Base-by-base conservation (phyloP, 1,139 yeast genomes). In the Meyerozyma smithsonii region DNA sequence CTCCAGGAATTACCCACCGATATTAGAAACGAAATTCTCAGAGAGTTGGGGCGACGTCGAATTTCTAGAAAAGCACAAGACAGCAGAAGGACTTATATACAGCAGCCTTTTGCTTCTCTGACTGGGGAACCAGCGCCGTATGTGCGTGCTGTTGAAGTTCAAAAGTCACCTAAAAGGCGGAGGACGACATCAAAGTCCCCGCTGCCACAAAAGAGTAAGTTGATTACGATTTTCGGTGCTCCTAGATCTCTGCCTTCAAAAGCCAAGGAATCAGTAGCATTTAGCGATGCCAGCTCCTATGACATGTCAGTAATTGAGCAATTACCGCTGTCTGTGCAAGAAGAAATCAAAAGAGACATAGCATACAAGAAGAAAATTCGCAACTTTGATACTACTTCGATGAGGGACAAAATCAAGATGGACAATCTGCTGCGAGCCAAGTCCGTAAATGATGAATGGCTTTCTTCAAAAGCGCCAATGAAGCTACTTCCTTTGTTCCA, bases 1-100 rank as follows among this genome's bases (percentile, higher is more conserved):
- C 77, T 79, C 48, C 59, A 72, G 8, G 65, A 64, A n/a, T 53
- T 81, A 5, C 87, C 87, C 0, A 40, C 43, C n/a, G 76, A 72
- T 5, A 71, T 81, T 1, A 73, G 72, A 45, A 45, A 55, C 3
- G 87, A 81, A 44, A 49, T 80, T 5, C 62, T 61, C 42, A 50
- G 51, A 2, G 84, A 80, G 45, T 48, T 78, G 30, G 46, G 59
- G 4, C 50, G 70, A 17, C 54, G n/a, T n/a, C n/a, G n/a, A n/a
- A n/a, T n/a, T n/a, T n/a, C n/a, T n/a, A n/a, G n/a, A n/a, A n/a
- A n/a, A 4, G 34, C n/a, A 10, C n/a, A 18, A 30, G 70, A n/a
- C n/a, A n/a, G n/a, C n/a, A n/a, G 70, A 1, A 69, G 61, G 45
- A 57, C 57, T 0, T 72, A 63, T 42, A 45, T 61, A 20, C 79